Base-by-base conservation (phyloP, 2,329 filamentous ascomycete species). In the Xylaria multiplex region DNA sequence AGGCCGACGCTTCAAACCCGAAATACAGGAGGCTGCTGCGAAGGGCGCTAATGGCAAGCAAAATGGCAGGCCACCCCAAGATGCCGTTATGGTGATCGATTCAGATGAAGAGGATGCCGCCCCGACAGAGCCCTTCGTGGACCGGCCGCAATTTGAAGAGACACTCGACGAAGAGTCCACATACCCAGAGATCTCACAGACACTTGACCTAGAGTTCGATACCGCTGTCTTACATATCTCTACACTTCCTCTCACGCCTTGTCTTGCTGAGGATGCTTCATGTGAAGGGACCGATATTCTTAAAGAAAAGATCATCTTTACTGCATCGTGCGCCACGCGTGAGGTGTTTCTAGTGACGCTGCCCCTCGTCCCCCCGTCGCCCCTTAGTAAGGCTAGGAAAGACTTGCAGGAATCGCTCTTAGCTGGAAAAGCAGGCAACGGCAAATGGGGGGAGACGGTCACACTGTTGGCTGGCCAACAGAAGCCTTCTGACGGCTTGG, bases 401-500 rank as follows among this genome's bases (percentile, higher is more conserved):
- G 85, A 88, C 65, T 78, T 90, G 27, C 82, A 81, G 59, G 77
- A 78, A 19, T 82, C 80, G 64, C 80, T 88, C 9, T 74, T 87
- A 57, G 82, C 84, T 7, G 85, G 82, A 22, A 84, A 82, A 67
- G 85, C 85, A 42, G 88, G 88, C 19, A 86, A 83, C 37, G 87
- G 88, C 45, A 83, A 82, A n/a, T 90, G 88, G 87, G 87, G 87
- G 6, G 88, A 90, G 76, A 84, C 82, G 0, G 77, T 90, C 27
- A 80, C 84, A 1, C 74, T 84, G 11, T 81, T 91, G 6, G 77
- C 78, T 19, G 87, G 88, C 1, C 86, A 88, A 72, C 78, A 80
- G 52, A 84, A 81, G 66, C 78, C 81, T 32, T 85, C 85, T 37
- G 81, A 87, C 65, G 86, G 85, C 5, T 73, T 90, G 11, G 84